These are phyloP conservation scores for Pythium monospermum DNA, from an alignment of 352 stramenopile genomes.

Conservation along the genomic window DNA sequence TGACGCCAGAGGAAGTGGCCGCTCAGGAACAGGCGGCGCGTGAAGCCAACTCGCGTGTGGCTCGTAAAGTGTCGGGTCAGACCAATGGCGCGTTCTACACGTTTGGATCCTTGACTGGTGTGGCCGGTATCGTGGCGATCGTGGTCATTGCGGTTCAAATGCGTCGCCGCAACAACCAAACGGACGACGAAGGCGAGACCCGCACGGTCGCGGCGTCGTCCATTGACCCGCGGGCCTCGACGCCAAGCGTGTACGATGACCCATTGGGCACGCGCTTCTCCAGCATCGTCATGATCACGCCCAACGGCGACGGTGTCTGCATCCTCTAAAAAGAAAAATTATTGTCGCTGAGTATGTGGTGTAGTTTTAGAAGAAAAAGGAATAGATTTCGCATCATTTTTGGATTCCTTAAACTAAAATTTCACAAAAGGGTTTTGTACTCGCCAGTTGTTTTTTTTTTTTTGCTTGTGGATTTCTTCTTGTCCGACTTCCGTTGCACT, in stretches of 20 bases:
- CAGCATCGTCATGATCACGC: constrained; percentile 86
- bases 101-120: constrained; percentile 18
- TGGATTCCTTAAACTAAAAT: too few species aligned
- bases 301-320: constrained; percentile 74
- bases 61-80: constrained; percentile 26
- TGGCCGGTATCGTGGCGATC: constrained; percentile 34
- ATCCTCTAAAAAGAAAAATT: too few species aligned
- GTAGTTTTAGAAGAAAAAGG: too few species aligned
- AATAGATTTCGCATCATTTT: too few species aligned
- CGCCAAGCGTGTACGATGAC: constrained; percentile 68
- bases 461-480: too few species aligned
- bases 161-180: constrained; percentile 32
- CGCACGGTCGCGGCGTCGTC: constrained; percentile 32
- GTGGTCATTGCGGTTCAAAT: constrained; percentile 54
- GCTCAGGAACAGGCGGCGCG: constrained; percentile 28
- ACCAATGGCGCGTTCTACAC: constrained; percentile 5
- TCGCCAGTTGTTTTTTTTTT: too few species aligned
- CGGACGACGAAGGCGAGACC: constrained; percentile 22
- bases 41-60: constrained; percentile 42
- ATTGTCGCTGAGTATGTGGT: too few species aligned
- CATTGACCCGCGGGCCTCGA: constrained; percentile 36
- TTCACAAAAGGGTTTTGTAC: too few species aligned
- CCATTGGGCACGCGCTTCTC: constrained; percentile 72
- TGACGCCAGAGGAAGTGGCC: constrained; percentile 5
- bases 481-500: too few species aligned